A percentile compares a stretch with the other conserved stretches of the same genome.
Evolutionary conservation across 495 filamentous ascomycete genomes (phyloP).

Genomic region (Hyphodiscus hymeniophilus): DNA sequence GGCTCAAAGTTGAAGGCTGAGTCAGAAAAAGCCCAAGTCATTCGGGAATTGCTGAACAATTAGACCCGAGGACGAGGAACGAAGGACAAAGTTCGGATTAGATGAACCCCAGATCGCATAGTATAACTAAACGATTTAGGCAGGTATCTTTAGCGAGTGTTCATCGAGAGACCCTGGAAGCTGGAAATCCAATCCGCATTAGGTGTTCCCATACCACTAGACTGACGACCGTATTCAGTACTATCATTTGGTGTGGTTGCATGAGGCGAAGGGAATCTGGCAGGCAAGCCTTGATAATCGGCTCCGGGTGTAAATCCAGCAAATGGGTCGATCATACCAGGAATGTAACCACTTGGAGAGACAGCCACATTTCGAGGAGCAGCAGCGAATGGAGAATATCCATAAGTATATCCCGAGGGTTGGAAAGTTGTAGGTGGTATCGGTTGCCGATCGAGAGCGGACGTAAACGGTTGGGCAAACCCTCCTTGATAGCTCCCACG

Average conservation of each 20-base stretch:
- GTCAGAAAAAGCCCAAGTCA: no score
- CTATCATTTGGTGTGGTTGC: conserved; percentile 9
- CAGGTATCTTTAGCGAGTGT: neutral
- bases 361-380: conserved; percentile 30
- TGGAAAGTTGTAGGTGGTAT: conserved; percentile 14
- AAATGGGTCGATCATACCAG: conserved; percentile 32
- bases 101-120: no score
- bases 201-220: conserved; percentile 3
- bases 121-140: no score
- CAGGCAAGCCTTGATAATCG: conserved; percentile 34
- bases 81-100: no score
- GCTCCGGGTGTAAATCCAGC: conserved; percentile 31
- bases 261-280: conserved; percentile 32
- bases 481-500: conserved; percentile 26
- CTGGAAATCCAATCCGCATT: conserved; percentile 31
- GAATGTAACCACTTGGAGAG: conserved; percentile 21
- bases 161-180: conserved; percentile 45
- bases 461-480: conserved; percentile 25
- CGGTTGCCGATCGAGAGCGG: conserved; percentile 10
- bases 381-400: conserved; percentile 36
- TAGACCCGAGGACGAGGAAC: no score
- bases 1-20: no score
- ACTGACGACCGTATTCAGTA: conserved; percentile 14
- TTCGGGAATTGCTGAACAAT: no score
- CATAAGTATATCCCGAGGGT: conserved; percentile 23